Percentiles rank a stretch among this genome's conserved stretches.
Evolutionary conservation across 108 stramenopile genomes (phyloP).

Genomic region (Seminavis robusta): DNA sequence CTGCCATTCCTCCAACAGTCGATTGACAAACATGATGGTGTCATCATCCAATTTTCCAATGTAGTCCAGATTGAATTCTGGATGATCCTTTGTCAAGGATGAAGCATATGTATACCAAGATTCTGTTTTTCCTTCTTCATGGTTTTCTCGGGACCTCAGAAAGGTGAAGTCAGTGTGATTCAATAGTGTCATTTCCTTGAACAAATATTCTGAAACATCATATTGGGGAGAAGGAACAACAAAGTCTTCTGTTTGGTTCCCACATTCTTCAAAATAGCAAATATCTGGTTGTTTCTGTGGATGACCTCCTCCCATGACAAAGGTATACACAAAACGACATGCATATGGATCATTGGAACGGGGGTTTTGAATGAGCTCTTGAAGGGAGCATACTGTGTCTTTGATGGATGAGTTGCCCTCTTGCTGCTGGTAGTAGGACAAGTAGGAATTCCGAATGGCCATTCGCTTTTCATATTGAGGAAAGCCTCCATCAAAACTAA

Average conservation of each 20-base stretch:
- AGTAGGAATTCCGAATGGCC: not conserved
- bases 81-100: not conserved
- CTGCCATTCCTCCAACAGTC: not conserved
- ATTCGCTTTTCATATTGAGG: not conserved
- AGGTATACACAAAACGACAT: not conserved
- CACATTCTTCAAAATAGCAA: not conserved
- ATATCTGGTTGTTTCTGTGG: not conserved
- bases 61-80: not conserved
- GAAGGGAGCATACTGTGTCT: not conserved
- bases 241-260: not conserved
- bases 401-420: not conserved
- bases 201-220: not conserved
- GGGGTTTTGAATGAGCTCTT: not conserved
- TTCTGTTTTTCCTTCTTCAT: not conserved
- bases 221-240: not conserved
- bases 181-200: not conserved
- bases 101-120: not conserved
- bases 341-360: not conserved
- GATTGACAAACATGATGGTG: not conserved
- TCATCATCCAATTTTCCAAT: not conserved
- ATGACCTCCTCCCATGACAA: not conserved
- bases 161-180: not conserved
- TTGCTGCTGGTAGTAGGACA: not conserved
- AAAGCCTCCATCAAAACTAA: not conserved
- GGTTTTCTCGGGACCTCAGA: not conserved